These are phyloP conservation scores for Ogataea ramenticola DNA, from an alignment of 805 yeast genomes.

Conservation along the genomic window DNA sequence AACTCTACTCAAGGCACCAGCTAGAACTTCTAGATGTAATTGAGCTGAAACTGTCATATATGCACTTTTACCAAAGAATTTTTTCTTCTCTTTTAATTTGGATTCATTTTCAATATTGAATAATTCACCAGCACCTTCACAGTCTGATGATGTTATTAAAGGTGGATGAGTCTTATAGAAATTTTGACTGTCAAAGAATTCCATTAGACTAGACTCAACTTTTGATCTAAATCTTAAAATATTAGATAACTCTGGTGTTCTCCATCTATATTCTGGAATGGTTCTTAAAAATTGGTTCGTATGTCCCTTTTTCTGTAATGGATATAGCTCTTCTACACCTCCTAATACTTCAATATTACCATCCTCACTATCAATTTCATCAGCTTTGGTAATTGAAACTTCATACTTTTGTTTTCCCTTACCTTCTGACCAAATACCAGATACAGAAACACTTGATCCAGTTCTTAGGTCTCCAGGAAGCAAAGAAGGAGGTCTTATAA, in stretches of 20 bases:
- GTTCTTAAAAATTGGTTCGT: constrained; percentile 59
- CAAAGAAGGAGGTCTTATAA: constrained; percentile 33
- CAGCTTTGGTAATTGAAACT: constrained; percentile 30
- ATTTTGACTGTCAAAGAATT: constrained; percentile 44
- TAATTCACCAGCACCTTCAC: constrained; percentile 97
- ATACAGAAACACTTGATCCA: constrained; percentile 29
- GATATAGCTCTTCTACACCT: constrained; percentile 54
- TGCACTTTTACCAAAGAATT: constrained; percentile 51
- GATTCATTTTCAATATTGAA: constrained; percentile 48
- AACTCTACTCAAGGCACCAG: constrained; percentile 68
- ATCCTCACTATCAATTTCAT: constrained; percentile 14
- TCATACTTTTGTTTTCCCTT: constrained; percentile 50
- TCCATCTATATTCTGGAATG: constrained; percentile 72
- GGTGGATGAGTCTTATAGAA: constrained; percentile 83
- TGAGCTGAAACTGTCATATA: constrained; percentile 89
- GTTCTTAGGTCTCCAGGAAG: constrained; percentile 23
- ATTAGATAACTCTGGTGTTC: constrained; percentile 58
- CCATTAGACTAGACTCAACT: constrained; percentile 45
- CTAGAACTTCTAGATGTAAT: constrained; percentile 76
- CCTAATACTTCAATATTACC: constrained; percentile 45
- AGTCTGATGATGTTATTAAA: constrained; percentile 77
- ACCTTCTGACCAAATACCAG: constrained; percentile 31
- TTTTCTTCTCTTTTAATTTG: constrained; percentile 15
- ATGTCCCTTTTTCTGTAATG: constrained; percentile 77
- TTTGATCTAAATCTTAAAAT: constrained; percentile 67